Percentiles rank a stretch among this genome's conserved stretches.
phyloP scores from a whole-genome alignment of 768 basidiomycete genomes.

The Lentinula lateritia region DNA sequence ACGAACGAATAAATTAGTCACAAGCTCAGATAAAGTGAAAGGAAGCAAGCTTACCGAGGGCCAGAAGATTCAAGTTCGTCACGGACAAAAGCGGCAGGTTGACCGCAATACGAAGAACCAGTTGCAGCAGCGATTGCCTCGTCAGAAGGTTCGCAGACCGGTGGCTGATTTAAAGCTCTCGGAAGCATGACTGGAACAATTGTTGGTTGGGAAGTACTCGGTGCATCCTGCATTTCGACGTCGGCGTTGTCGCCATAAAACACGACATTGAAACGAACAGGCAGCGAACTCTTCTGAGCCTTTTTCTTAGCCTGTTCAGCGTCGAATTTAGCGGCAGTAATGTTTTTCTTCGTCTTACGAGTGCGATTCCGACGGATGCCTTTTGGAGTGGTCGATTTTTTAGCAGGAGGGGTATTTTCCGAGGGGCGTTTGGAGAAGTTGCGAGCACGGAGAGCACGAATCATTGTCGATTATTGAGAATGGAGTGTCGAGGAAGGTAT shows the following conservation, averaged over 20 bases:
- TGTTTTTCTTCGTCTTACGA: background rate
- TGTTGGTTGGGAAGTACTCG: conserved; percentile 6
- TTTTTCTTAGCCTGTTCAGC: conserved; percentile 5
- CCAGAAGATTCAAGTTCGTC: conserved; percentile 38
- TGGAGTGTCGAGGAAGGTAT: background rate
- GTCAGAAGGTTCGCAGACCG: conserved; percentile 28
- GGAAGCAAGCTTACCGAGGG: conserved; percentile 25
- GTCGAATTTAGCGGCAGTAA: background rate
- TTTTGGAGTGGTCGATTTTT: background rate
- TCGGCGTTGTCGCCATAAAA: conserved; percentile 7
- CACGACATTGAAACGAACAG: conserved; percentile 8
- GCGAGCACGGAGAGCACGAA: background rate
- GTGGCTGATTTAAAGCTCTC: conserved; percentile 39
- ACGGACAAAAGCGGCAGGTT: conserved; percentile 43
- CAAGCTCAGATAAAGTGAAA: background rate
- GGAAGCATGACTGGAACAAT: conserved; percentile 35
- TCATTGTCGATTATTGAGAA: background rate
- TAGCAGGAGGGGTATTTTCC: conserved; percentile 4
- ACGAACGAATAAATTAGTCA: conserved; percentile 4
- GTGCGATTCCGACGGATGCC: background rate
- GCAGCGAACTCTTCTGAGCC: background rate
- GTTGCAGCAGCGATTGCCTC: conserved; percentile 39
- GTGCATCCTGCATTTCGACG: conserved; percentile 17
- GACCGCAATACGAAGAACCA: conserved; percentile 24
- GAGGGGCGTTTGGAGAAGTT: conserved; percentile 6